A percentile compares a stretch with the other conserved stretches of the same genome.
Evolutionary conservation across 148 eudicot genomes (phyloP).

Genomic region (Vaccinium corymbosum): DNA sequence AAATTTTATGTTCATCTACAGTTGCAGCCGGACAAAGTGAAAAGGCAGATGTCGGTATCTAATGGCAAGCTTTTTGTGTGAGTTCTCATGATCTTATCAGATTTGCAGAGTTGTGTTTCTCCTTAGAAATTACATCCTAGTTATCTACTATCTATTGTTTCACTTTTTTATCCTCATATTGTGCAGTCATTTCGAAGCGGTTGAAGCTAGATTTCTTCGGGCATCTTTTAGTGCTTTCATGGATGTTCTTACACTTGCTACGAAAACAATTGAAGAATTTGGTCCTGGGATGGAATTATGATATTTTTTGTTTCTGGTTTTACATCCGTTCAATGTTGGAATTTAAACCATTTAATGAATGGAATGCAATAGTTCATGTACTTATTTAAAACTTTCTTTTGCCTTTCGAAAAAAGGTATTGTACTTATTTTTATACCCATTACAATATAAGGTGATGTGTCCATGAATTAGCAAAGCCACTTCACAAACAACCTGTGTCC

Average conservation of each 20-base stretch:
- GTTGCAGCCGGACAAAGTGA: slow-evolving; percentile 92
- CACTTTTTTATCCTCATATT: not conserved
- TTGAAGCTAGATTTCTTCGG: slow-evolving; percentile 93
- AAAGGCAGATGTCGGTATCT: slow-evolving; percentile 66
- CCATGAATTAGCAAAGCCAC: not conserved
- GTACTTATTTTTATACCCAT: not conserved
- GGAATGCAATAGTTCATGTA: not conserved
- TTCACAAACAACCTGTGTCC: not conserved
- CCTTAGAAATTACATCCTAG: not conserved
- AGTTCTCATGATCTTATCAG: slow-evolving; percentile 25
- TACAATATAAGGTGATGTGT: not conserved
- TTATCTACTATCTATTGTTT: not conserved
- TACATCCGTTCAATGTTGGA: not conserved
- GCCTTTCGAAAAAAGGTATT: too few species aligned
- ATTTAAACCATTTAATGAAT: not conserved
- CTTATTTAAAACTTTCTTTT: not conserved
- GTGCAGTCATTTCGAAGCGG: slow-evolving; percentile 84
- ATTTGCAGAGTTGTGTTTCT: not conserved
- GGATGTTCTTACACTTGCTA: slow-evolving; percentile 76
- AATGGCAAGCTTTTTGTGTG: slow-evolving; percentile 81
- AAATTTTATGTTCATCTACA: slow-evolving; percentile 26
- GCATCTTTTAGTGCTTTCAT: slow-evolving; percentile 82
- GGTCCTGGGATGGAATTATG: slow-evolving; percentile 35
- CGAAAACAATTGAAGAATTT: slow-evolving; percentile 79
- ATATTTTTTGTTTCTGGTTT: not conserved